These are phyloP conservation scores for Abrus precatorius DNA, from an alignment of 306 rosid species.

Conservation along the genomic window DNA sequence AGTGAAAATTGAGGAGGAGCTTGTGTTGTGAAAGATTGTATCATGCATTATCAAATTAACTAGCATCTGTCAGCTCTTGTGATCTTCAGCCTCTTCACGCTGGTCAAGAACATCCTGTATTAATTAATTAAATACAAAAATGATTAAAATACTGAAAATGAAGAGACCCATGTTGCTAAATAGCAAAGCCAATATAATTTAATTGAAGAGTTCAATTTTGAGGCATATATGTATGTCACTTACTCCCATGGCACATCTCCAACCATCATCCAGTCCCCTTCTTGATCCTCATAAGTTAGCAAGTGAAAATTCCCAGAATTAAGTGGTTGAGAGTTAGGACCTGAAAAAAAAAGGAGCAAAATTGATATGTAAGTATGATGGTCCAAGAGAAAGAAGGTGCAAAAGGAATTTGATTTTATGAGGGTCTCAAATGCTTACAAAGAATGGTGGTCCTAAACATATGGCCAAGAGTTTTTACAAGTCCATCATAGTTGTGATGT, in stretches of 20 bases:
- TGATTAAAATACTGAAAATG: slow-evolving; percentile 25
- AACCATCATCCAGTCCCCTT: slow-evolving; percentile 74
- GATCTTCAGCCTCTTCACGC: slow-evolving; percentile 68
- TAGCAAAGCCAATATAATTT: neutral
- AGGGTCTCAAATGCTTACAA: slow-evolving; percentile 50
- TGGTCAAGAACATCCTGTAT: slow-evolving; percentile 65
- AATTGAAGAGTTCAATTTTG: neutral
- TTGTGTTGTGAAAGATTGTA: slow-evolving; percentile 24
- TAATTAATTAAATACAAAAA: slow-evolving; percentile 3
- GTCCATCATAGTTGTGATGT: slow-evolving; percentile 59
- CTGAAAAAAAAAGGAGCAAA: slow-evolving; percentile 23
- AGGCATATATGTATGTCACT: slow-evolving; percentile 28
- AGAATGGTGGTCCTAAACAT: slow-evolving; percentile 62
- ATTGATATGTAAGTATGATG: neutral
- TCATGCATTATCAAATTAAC: slow-evolving; percentile 33
- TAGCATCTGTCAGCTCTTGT: slow-evolving; percentile 70
- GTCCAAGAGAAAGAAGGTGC: slow-evolving; percentile 14
- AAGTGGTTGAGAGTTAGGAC: slow-evolving; percentile 53
- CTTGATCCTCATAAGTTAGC: slow-evolving; percentile 63
- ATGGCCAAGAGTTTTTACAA: slow-evolving; percentile 54
- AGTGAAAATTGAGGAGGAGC: slow-evolving; percentile 49
- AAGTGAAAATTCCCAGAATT: slow-evolving; percentile 53
- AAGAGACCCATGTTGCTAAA: neutral
- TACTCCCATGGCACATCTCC: slow-evolving; percentile 77
- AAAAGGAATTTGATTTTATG: slow-evolving; percentile 3